phyloP scores from a whole-genome alignment of 305 asterid species.

The Rubia balearica region DNA sequence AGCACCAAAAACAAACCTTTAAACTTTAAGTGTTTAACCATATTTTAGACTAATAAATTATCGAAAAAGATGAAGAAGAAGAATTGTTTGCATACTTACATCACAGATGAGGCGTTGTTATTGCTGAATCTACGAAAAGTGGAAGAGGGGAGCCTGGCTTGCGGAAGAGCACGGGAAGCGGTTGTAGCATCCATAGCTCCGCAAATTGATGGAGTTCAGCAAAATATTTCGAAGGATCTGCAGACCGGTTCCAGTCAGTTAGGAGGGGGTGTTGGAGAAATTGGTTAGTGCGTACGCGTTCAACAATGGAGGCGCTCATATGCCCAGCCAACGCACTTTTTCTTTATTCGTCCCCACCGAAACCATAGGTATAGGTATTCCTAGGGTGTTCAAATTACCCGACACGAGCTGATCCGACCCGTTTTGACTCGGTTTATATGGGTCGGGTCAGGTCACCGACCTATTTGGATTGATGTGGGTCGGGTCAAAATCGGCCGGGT shows the following conservation, averaged over 20 bases:
- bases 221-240: neutral
- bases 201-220: neutral
- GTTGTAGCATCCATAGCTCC: constrained; percentile 41
- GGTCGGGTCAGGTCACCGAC: too few species aligned
- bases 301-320: constrained; percentile 14
- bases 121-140: constrained; percentile 7
- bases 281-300: neutral
- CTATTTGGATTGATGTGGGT: too few species aligned
- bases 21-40: neutral
- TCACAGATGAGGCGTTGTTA: constrained; percentile 15
- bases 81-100: neutral
- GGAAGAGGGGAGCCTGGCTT: constrained; percentile 13
- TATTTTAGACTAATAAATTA: too few species aligned
- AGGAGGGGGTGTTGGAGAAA: neutral
- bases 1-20: neutral
- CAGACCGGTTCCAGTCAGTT: neutral
- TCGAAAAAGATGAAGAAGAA: neutral
- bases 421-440: too few species aligned
- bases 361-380: too few species aligned
- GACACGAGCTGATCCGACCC: too few species aligned
- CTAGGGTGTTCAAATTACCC: too few species aligned
- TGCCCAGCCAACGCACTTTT: neutral
- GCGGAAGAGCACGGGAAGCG: constrained; percentile 23
- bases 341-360: neutral
- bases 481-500: too few species aligned